Percentiles rank a stretch among this genome's conserved stretches.
Conservation (phyloP, 768 basidiomycete species). For the Symmetrospora coprosmae region DNA sequence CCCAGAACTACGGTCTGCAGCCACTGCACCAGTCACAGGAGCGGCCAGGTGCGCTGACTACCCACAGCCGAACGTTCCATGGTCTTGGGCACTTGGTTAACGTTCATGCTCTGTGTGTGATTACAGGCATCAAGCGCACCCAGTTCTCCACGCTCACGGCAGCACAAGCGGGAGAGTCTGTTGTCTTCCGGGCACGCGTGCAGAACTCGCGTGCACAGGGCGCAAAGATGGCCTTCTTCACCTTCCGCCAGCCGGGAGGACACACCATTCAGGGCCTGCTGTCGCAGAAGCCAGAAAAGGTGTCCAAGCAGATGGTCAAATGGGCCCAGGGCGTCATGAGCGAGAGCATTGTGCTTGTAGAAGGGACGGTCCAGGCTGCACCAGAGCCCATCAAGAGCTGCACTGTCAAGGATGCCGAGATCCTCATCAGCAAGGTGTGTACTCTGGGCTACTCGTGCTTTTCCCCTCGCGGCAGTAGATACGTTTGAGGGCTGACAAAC, state of each 20-base stretch:
- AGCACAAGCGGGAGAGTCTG: conserved; percentile 53
- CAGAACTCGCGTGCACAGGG: conserved; percentile 81
- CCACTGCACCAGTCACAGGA: conserved; percentile 84
- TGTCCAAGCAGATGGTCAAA: conserved; percentile 96
- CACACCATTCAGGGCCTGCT: conserved; percentile 76
- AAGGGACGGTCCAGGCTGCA: conserved; percentile 64
- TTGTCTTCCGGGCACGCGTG: conserved; percentile 74
- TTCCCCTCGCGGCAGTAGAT: no score
- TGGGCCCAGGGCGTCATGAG: conserved; percentile 62
- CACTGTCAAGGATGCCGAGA: conserved; percentile 69
- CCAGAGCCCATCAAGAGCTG: conserved; percentile 83
- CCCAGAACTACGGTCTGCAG: conserved; percentile 61
- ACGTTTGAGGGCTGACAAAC: no score
- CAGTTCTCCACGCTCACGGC: conserved; percentile 54
- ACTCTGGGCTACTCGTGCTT: background rate
- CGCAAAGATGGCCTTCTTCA: conserved; percentile 88
- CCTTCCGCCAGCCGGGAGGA: conserved; percentile 64
- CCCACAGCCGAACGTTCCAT: background rate
- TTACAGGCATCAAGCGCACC: conserved; percentile 44
- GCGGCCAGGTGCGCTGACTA: conserved; percentile 40
- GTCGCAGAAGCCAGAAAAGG: conserved; percentile 52
- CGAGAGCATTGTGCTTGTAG: conserved; percentile 83
- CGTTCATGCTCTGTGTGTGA: background rate
- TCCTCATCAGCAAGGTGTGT: conserved; percentile 62
- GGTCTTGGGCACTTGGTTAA: background rate